Evolutionary conservation across 805 yeast species (phyloP).

Genomic region (Myxozyma sirexii): DNA sequence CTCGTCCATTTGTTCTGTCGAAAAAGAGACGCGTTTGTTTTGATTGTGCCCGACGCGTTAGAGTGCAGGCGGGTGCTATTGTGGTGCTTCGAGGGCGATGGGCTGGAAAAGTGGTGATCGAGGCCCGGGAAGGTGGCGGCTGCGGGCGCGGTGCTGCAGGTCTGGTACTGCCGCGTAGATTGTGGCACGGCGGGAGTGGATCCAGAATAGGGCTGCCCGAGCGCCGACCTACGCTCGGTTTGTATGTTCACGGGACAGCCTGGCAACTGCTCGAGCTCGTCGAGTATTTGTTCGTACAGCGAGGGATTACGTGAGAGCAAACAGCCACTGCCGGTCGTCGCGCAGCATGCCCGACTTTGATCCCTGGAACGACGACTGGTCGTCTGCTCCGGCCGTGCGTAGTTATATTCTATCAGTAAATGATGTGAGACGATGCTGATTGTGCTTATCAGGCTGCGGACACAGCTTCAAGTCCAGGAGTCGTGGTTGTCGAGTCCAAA

Average conservation of each 20-base stretch:
- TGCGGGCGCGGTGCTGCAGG: neutral
- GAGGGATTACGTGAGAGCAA: too few relatives aligned
- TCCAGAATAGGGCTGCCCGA: neutral
- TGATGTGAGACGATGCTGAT: too few relatives aligned
- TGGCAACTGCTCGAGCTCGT: too few relatives aligned
- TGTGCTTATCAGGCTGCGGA: too few relatives aligned
- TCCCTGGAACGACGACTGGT: conserved; percentile 32
- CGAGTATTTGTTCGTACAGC: too few relatives aligned
- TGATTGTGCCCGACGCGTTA: conserved; percentile 6
- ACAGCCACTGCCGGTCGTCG: too few relatives aligned
- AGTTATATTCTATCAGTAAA: neutral
- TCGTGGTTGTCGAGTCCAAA: conserved; percentile 10
- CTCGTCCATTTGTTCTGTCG: conserved; percentile 21
- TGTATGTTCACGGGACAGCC: too few relatives aligned
- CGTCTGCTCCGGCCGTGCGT: neutral
- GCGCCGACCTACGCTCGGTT: too few relatives aligned
- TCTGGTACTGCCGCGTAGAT: neutral
- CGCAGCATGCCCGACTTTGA: conserved; percentile 5
- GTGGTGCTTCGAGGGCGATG: conserved; percentile 11
- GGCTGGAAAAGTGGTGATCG: conserved; percentile 8
- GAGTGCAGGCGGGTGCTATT: neutral
- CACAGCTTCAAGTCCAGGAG: conserved; percentile 5
- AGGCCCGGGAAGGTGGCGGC: conserved; percentile 5
- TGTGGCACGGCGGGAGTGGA: neutral
- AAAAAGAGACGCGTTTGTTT: neutral